Evolutionary conservation across 2,329 filamentous ascomycete species (phyloP).

Genomic region (Pleomassaria siparia): DNA sequence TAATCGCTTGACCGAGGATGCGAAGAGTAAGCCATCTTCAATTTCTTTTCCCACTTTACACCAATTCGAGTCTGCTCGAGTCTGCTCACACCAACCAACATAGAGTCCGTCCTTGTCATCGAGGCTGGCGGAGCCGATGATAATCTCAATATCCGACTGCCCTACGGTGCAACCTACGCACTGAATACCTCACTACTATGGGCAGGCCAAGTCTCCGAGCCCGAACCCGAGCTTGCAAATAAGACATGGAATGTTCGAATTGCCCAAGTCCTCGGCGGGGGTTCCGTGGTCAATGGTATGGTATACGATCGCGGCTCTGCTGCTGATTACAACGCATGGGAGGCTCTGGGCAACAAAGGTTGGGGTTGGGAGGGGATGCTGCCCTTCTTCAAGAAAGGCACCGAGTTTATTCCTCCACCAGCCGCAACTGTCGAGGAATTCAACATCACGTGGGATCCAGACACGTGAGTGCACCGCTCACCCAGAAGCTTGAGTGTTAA

Average conservation of each 20-base stretch:
- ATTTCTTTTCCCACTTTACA: too few relatives aligned
- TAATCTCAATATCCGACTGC: slow-evolving; percentile 24
- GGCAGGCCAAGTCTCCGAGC: slow-evolving; percentile 19
- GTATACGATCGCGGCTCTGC: slow-evolving; percentile 37
- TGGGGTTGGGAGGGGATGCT: slow-evolving; percentile 59
- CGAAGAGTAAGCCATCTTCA: slow-evolving; percentile 6
- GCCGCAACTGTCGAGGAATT: slow-evolving; percentile 12
- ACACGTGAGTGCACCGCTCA: too few relatives aligned
- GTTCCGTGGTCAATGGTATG: slow-evolving; percentile 39
- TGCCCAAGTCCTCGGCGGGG: slow-evolving; percentile 25
- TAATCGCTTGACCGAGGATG: slow-evolving; percentile 10
- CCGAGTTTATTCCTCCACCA: slow-evolving; percentile 26
- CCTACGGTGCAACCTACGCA: slow-evolving; percentile 23
- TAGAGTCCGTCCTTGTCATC: slow-evolving; percentile 31
- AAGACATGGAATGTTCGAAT: slow-evolving; percentile 19
- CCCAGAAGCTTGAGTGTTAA: too few relatives aligned
- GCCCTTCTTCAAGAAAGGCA: slow-evolving; percentile 32
- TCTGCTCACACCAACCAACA: background rate
- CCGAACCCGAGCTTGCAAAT: slow-evolving; percentile 20
- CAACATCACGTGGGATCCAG: slow-evolving; percentile 26
- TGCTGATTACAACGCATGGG: slow-evolving; percentile 57
- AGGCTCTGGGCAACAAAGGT: slow-evolving; percentile 58
- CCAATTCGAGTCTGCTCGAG: too few relatives aligned
- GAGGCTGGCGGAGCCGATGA: slow-evolving; percentile 27
- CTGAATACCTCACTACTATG: slow-evolving; percentile 23